Conservation (phyloP, 1,284 basidiomycete species). For the Microstroma glucosiphilum region DNA sequence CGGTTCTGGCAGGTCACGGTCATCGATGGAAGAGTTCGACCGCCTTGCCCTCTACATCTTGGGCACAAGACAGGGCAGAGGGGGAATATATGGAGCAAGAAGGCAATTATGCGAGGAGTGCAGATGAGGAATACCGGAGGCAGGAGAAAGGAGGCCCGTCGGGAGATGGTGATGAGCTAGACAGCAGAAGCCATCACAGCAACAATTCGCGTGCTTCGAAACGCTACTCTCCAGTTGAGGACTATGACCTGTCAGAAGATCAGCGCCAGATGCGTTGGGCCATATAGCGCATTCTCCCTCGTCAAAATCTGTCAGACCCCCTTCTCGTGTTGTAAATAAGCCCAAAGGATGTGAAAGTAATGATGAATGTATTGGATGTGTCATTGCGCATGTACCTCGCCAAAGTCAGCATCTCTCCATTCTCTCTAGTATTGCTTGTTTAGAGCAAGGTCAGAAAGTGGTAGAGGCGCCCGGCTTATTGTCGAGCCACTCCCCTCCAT, state of each 20-base stretch:
- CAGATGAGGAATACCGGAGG: too few species aligned
- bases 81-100: too few species aligned
- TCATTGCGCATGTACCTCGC: neutral
- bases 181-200: too few species aligned
- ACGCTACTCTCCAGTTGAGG: neutral
- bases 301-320: neutral
- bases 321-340: neutral
- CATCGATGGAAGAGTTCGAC: too few species aligned
- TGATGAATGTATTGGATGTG: too few species aligned
- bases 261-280: neutral
- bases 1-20: neutral
- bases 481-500: neutral
- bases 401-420: constrained; percentile 6
- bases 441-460: neutral
- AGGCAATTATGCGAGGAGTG: too few species aligned
- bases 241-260: neutral
- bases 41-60: too few species aligned
- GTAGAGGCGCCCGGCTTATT: constrained; percentile 5
- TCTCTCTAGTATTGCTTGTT: neutral
- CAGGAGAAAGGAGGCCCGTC: too few species aligned
- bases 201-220: neutral
- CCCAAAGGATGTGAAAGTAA: too few species aligned
- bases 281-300: neutral
- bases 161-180: too few species aligned
- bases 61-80: too few species aligned